These are phyloP conservation scores for Neurospora africana DNA, from an alignment of 495 filamentous ascomycete genomes.

Conservation along the genomic window DNA sequence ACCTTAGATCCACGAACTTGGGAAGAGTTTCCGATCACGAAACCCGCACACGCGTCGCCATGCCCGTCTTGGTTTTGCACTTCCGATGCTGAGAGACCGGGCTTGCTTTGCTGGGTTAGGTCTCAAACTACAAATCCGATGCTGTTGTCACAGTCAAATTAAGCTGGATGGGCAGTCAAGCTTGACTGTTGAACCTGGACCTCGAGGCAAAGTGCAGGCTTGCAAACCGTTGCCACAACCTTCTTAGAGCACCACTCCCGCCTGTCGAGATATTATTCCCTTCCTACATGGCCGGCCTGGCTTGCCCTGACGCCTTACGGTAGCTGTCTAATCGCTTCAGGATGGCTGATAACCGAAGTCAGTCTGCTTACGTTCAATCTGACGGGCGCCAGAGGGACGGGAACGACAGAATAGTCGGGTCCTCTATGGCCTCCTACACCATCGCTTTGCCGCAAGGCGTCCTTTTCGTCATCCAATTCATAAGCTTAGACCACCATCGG, in stretches of 20 bases:
- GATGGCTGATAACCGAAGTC: no score
- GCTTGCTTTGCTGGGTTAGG: not conserved
- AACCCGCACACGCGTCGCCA: not conserved
- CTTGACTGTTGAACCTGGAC: not conserved
- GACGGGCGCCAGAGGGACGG: not conserved
- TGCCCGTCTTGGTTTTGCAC: not conserved
- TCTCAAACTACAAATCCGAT: not conserved
- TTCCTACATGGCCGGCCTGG: not conserved
- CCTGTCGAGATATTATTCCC: not conserved
- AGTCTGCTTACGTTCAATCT: not conserved
- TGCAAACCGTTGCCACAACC: not conserved
- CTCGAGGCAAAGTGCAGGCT: not conserved
- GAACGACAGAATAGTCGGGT: not conserved
- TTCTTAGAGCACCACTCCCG: not conserved
- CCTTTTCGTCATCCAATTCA: not conserved
- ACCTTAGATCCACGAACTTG: not conserved
- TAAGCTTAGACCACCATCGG: not conserved
- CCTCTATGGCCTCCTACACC: not conserved
- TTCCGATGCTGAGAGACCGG: not conserved
- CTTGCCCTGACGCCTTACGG: not conserved
- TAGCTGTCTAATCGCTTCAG: not conserved
- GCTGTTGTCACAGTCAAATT: not conserved
- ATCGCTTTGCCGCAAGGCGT: not conserved
- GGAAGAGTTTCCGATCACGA: not conserved
- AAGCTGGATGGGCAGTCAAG: not conserved